phyloP scores from a whole-genome alignment of 23 red algal species.

The Gracilariopsis chorda region DNA sequence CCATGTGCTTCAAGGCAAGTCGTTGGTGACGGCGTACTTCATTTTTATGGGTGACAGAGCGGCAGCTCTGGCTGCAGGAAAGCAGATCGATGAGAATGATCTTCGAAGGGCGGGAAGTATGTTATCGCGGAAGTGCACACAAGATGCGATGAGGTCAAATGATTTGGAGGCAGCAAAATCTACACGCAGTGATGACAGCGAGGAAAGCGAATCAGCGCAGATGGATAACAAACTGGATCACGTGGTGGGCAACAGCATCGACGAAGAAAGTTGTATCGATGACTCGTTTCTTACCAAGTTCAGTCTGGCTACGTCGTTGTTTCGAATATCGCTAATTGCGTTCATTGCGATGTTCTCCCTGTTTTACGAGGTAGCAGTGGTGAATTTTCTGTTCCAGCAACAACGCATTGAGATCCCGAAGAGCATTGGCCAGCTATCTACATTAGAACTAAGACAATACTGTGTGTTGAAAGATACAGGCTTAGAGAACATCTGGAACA shows the following conservation, averaged over 20 bases:
- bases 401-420: background rate
- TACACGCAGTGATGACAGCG: background rate
- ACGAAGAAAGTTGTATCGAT: background rate
- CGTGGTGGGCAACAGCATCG: too few species aligned
- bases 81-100: too few species aligned
- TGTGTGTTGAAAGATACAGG: background rate
- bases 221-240: background rate
- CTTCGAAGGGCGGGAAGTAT: too few species aligned
- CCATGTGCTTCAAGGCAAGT: background rate
- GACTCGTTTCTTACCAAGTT: background rate
- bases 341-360: conserved; percentile 16
- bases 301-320: background rate
- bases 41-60: background rate
- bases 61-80: background rate
- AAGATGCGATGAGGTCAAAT: too few species aligned
- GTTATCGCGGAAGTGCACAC: too few species aligned
- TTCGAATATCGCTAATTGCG: conserved; percentile 8
- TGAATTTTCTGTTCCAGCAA: conserved; percentile 36
- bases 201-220: too few species aligned
- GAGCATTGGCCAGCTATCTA: conserved; percentile 1
- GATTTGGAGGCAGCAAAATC: background rate
- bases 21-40: conserved; percentile 19
- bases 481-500: conserved; percentile 20
- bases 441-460: background rate
- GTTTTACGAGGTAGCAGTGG: conserved; percentile 40